Evolutionary conservation across 139 green algal genomes (phyloP), one percentile per base, ranked within the genome.

Genomic region (Tetradesmus obliquus): DNA sequence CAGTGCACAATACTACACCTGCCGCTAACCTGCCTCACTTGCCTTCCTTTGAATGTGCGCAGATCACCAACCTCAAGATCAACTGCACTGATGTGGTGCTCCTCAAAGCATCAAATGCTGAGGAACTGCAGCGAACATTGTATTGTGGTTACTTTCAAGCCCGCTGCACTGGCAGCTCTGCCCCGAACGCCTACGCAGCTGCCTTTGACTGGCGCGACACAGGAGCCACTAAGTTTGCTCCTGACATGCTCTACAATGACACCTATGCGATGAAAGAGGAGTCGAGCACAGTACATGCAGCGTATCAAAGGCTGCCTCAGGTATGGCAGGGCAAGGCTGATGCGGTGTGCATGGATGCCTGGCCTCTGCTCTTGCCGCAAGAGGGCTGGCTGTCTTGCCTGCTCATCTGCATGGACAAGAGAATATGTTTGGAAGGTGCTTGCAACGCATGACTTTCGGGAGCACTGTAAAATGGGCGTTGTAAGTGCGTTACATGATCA

Each of bases 61-160:
- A 86, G 71, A 24, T 93, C 13, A 71, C 57, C 10, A n/a, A 20
- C 17, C 57, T 93, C 20, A 51, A 32, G 54, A 32, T 94, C 24
- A 93, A 94, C 91, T 94, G 92, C 79, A 91, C 91, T 10, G 71
- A 93, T 13, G 55, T 84, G 53, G 5, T 91, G 1, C n/a, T 80
- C 13, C 82, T 87, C 1, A 93, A 82, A 54, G 4, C 82, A 7
- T 45, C 15, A 0, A 93, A 10, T 22, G 76, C 69, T 0, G 45
- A 72, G 1, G 90, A 71, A 22, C 90, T 97, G n/a, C 86, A 96
- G 82, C 58, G 66, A 0, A 72, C 80, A n/a, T 86, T 97, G 9
- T 97, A 96, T 90, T 97, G 96, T 92, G 96, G 93, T 2, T 97
- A 95, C 90, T 87, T 89, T 12, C 55, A 95, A 79, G 92, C 91